Base-by-base conservation (phyloP, 2,329 filamentous ascomycete species). In the Clonostachys rhizophaga region DNA sequence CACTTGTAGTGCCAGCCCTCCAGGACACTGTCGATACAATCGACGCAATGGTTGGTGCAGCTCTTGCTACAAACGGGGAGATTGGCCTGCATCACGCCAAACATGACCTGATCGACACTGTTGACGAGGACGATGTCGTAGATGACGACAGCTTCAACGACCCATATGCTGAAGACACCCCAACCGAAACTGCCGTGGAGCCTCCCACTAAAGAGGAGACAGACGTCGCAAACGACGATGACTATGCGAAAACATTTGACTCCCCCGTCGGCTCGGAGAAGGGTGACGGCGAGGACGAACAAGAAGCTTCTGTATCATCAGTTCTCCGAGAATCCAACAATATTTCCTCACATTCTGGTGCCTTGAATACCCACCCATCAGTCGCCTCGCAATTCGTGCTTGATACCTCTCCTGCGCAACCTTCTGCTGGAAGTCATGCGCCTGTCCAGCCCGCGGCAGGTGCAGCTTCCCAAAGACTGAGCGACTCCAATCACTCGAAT, bases 21-120 rank as follows among this genome's bases (percentile, higher is more conserved):
- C 75, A 79, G 58, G 66, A 76, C 50, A 75, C 74, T 47, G 75
- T 74, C 55, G 75, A 78, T 52, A 69, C 65, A 50, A 65, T 76
- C 50, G 71, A 71, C 65, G 68, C 66, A 58, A 75, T 74, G 67
- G 66, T 67, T 49, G 65, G 62, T 49, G 66, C 62, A 36, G 66
- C 59, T 43, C 52, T 58, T 50, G 52, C 57, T 47, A 51, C 58
- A 55, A 61, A 64, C 47, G 55, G 55, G 50, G 16, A 17, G 14
- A 34, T 30, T 16, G 44, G 24, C 17, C 18, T 50, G 40, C 39
- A 46, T 33, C 37, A 44, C 13, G 49, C 52, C 17, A 30, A 30
- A 30, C 49, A 51, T 20, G 45, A 53, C 33, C 46, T 50, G 47
- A 49, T 30, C 12, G 63, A 59, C 49, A 55, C 55, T 42, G 50